Conservation (phyloP, 345 rosid genomes). For the Orychophragmus violaceus region DNA sequence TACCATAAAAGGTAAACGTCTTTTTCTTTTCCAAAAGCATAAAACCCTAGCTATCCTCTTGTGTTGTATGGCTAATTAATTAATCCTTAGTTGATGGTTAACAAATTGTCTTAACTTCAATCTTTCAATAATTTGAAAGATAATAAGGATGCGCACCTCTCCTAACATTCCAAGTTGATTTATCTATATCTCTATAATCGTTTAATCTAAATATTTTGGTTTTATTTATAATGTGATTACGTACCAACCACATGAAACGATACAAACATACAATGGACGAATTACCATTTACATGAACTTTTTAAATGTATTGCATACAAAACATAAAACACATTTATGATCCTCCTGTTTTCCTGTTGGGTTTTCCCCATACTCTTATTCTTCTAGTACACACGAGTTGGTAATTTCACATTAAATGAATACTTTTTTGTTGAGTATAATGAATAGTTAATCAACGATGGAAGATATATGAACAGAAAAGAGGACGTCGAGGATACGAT, state of each 20-base stretch:
- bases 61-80: background rate
- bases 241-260: background rate
- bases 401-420: background rate
- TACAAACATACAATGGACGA: background rate
- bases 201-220: background rate
- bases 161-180: constrained; percentile 8
- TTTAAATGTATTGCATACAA: background rate
- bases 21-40: constrained; percentile 29
- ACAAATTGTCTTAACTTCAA: background rate
- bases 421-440: background rate
- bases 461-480: constrained; percentile 18
- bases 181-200: background rate
- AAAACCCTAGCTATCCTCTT: constrained; percentile 3
- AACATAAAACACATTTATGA: background rate
- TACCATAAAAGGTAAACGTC: constrained; percentile 24
- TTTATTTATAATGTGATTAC: background rate
- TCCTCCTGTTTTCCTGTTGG: background rate
- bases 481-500: constrained; percentile 29
- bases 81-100: constrained; percentile 1
- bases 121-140: constrained; percentile 17
- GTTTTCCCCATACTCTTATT: background rate
- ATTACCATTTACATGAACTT: background rate
- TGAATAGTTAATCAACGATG: constrained; percentile 1
- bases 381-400: background rate
- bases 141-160: background rate